A percentile compares a stretch with the other conserved stretches of the same genome.
Evolutionary conservation across 2,329 filamentous ascomycete genomes (phyloP).

Genomic region (Colletotrichum navitas): DNA sequence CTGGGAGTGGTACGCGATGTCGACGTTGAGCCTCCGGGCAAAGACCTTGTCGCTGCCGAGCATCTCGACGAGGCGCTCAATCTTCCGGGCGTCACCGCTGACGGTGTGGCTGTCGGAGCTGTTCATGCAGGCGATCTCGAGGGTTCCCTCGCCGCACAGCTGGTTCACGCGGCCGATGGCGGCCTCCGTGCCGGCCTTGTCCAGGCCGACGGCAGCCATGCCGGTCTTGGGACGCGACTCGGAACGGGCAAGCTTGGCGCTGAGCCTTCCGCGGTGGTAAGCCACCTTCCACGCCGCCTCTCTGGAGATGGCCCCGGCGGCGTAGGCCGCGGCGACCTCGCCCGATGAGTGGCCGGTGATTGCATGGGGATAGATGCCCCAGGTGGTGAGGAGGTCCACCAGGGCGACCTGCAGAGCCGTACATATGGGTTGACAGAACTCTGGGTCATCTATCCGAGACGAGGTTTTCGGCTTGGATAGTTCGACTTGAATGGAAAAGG

Average conservation of each 20-base stretch:
- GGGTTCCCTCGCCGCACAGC: slow-evolving; percentile 41
- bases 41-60: slow-evolving; percentile 55
- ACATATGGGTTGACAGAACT: slow-evolving; percentile 58
- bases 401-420: slow-evolving; percentile 63
- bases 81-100: slow-evolving; percentile 48
- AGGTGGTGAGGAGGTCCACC: slow-evolving; percentile 57
- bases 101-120: slow-evolving; percentile 65
- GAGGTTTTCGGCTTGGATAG: slow-evolving; percentile 47
- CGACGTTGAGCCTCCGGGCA: slow-evolving; percentile 61
- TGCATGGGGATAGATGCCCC: slow-evolving; percentile 54
- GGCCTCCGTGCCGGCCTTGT: slow-evolving; percentile 45
- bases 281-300: slow-evolving; percentile 61
- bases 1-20: slow-evolving; percentile 66
- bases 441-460: slow-evolving; percentile 53
- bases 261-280: slow-evolving; percentile 59
- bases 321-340: slow-evolving; percentile 63
- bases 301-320: slow-evolving; percentile 53
- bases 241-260: slow-evolving; percentile 47
- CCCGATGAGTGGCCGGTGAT: slow-evolving; percentile 62
- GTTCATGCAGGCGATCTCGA: slow-evolving; percentile 63
- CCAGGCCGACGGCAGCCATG: slow-evolving; percentile 59
- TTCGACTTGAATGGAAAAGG: slow-evolving; percentile 31
- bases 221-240: slow-evolving; percentile 47
- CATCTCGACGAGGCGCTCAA: slow-evolving; percentile 50
- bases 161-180: slow-evolving; percentile 46